Percentiles rank a stretch among this genome's conserved stretches.
Conservation (phyloP, 352 stramenopile genomes). For the Phytophthora kernoviae region DNA sequence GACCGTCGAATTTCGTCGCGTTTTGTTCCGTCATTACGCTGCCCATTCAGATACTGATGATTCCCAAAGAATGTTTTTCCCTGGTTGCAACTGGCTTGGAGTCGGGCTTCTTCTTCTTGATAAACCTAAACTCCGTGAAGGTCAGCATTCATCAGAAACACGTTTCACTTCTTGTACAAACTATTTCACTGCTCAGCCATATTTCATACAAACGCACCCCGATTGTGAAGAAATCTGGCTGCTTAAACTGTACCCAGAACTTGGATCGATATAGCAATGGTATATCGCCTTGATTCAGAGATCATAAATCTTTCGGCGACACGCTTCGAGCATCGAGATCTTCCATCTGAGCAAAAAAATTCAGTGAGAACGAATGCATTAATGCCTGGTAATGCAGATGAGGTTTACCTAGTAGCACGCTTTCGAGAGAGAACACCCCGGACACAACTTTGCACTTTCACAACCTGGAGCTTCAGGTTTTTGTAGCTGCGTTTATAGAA, state of each 20-base stretch:
- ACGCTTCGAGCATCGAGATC: constrained; percentile 55
- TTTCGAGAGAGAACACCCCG: constrained; percentile 68
- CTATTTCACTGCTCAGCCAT: too few relatives aligned
- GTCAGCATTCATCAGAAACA: not conserved
- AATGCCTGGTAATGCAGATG: not conserved
- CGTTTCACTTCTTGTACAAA: not conserved
- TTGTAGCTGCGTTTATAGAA: constrained; percentile 70
- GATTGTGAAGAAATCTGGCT: constrained; percentile 76
- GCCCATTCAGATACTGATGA: not conserved
- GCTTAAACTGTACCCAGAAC: constrained; percentile 84
- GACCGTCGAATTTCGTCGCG: constrained; percentile 11
- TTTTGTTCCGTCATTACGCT: constrained; percentile 9
- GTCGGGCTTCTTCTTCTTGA: constrained; percentile 61
- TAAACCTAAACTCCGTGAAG: constrained; percentile 45
- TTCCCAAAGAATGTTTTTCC: constrained; percentile 4
- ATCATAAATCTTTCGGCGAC: constrained; percentile 65
- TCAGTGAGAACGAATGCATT: not conserved
- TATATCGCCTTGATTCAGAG: constrained; percentile 68
- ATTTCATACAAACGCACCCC: constrained; percentile 42
- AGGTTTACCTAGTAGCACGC: constrained; percentile 51
- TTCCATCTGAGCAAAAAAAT: constrained; percentile 51
- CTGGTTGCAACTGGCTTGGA: constrained; percentile 16
- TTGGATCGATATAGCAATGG: constrained; percentile 78
- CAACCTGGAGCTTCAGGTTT: constrained; percentile 59
- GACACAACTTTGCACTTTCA: constrained; percentile 68